A percentile compares a stretch with the other conserved stretches of the same genome.
phyloP scores from a whole-genome alignment of 257 asterid genomes.

The Gentiana macrophylla region DNA sequence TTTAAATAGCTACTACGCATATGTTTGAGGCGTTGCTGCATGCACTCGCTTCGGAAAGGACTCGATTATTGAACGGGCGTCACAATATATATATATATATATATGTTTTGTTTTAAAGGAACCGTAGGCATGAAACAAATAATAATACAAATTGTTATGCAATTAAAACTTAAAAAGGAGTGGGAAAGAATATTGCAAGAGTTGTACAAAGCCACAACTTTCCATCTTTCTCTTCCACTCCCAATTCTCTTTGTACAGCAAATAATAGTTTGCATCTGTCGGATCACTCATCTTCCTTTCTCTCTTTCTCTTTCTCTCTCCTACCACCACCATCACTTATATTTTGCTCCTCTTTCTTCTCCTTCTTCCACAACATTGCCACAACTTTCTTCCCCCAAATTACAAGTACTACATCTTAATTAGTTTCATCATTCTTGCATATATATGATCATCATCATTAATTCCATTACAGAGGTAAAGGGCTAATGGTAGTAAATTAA shows the following conservation, averaged over 20 bases:
- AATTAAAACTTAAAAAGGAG: no score
- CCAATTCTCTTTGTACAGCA: constrained; percentile 45
- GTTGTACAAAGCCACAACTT: constrained; percentile 40
- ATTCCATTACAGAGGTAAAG: not conserved
- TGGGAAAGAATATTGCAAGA: no score
- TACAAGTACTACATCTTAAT: not conserved
- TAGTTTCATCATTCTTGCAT: not conserved
- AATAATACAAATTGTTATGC: no score
- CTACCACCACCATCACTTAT: constrained; percentile 10
- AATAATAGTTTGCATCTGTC: constrained; percentile 78
- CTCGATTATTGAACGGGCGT: no score
- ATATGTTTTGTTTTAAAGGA: no score
- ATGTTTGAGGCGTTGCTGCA: no score
- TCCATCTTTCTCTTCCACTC: constrained; percentile 12
- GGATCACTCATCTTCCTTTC: constrained; percentile 23
- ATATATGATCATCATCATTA: not conserved
- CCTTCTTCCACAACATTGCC: constrained; percentile 6
- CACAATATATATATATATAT: no score
- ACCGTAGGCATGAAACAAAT: no score
- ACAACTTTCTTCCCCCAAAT: not conserved
- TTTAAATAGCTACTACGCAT: no score
- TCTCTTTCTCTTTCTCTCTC: constrained; percentile 11
- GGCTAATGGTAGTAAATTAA: not conserved
- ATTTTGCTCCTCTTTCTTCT: not conserved
- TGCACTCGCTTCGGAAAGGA: no score